These are phyloP conservation scores for Scleroderma bovista DNA, from an alignment of 768 basidiomycete species.

Conservation along the genomic window DNA sequence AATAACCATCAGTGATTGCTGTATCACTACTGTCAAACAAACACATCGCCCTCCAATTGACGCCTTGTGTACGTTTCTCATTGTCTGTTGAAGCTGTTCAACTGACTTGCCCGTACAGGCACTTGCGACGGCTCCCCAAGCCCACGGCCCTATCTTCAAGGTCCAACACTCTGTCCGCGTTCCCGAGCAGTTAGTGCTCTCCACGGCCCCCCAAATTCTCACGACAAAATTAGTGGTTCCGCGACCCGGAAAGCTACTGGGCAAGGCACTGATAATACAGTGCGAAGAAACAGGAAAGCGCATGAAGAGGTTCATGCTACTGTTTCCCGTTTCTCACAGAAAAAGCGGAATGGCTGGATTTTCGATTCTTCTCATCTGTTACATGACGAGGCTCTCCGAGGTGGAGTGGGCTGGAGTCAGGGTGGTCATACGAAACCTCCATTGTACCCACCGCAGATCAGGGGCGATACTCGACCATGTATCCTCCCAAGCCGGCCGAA, in stretches of 20 bases:
- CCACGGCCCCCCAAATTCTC: no score
- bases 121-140: no score
- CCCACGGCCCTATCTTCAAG: no score
- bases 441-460: neutral
- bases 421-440: conserved; percentile 21
- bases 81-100: no score
- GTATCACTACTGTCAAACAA: conserved; percentile 8
- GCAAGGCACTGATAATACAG: neutral
- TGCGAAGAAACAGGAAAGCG: conserved; percentile 12
- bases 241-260: neutral
- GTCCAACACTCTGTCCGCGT: no score
- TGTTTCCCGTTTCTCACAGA: conserved; percentile 7
- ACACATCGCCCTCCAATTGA: conserved; percentile 14
- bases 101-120: no score
- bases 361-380: conserved; percentile 35
- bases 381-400: conserved; percentile 28
- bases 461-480: neutral
- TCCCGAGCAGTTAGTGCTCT: no score
- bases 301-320: conserved; percentile 16
- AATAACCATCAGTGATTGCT: conserved; percentile 1
- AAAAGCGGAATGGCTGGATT: no score
- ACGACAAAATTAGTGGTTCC: neutral
- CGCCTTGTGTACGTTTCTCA: conserved; percentile 12
- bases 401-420: conserved; percentile 24
- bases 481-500: neutral